These are phyloP conservation scores for Cnidoscolus chayamansa DNA, from an alignment of 441 rosid species.

Conservation along the genomic window DNA sequence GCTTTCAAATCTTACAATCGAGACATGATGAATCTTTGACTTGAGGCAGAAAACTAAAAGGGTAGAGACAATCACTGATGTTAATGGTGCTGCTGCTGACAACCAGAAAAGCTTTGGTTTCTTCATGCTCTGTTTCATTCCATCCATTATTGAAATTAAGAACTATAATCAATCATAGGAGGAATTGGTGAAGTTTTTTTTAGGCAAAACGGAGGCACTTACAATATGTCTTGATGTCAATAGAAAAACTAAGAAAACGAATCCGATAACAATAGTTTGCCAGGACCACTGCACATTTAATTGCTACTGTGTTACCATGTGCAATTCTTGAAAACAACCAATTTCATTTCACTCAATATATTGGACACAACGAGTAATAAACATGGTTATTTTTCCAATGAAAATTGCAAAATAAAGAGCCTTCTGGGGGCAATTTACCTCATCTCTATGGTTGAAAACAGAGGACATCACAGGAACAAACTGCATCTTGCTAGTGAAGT, in stretches of 20 bases:
- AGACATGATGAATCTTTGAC: slow-evolving; percentile 59
- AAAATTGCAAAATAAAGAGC: background rate
- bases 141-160: slow-evolving; percentile 12
- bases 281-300: slow-evolving; percentile 81
- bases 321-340: background rate
- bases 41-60: slow-evolving; percentile 56
- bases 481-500: slow-evolving; percentile 87
- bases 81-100: slow-evolving; percentile 85
- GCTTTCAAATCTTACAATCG: slow-evolving; percentile 47
- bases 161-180: background rate
- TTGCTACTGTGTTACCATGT: slow-evolving; percentile 1
- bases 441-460: slow-evolving; percentile 61
- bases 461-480: slow-evolving; percentile 74
- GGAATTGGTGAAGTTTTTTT: background rate
- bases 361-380: background rate
- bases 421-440: slow-evolving; percentile 42
- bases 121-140: slow-evolving; percentile 58
- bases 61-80: slow-evolving; percentile 75
- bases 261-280: slow-evolving; percentile 81
- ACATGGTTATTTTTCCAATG: background rate
- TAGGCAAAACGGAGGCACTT: slow-evolving; percentile 27
- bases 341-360: background rate
- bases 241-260: slow-evolving; percentile 62
- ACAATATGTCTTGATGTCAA: slow-evolving; percentile 81
- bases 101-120: slow-evolving; percentile 88